Evolutionary conservation across 1,284 basidiomycete species (phyloP).

Genomic region (Coniferiporia sulphurascens): DNA sequence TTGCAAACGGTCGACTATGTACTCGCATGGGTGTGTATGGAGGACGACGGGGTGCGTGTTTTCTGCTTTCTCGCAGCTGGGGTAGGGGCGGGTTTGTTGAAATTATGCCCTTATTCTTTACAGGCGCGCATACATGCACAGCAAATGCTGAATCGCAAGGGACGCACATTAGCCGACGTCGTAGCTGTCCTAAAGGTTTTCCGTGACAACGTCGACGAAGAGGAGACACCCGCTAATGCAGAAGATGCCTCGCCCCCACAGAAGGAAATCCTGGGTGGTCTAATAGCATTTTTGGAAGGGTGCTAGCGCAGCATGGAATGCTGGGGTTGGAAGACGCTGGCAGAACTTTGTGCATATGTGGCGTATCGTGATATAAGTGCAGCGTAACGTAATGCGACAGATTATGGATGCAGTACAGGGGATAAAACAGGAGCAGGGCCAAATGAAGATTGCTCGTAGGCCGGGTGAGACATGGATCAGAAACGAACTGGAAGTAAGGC

Average conservation of each 20-base stretch:
- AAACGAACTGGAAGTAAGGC: neutral
- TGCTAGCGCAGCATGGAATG: neutral
- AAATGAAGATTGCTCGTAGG: neutral
- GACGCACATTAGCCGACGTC: constrained; percentile 60
- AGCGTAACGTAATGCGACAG: neutral
- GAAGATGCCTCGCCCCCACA: constrained; percentile 46
- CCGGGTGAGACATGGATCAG: neutral
- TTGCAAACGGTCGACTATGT: constrained; percentile 92
- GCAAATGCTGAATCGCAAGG: constrained; percentile 72
- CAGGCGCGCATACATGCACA: constrained; percentile 71
- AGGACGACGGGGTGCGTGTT: constrained; percentile 87
- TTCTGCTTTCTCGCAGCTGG: neutral
- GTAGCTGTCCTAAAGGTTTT: constrained; percentile 61
- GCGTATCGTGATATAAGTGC: neutral
- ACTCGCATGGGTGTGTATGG: constrained; percentile 94
- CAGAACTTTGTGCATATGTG: neutral
- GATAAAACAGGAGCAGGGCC: neutral
- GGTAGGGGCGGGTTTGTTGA: no score
- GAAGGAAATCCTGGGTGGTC: constrained; percentile 61
- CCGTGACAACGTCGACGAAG: constrained; percentile 66
- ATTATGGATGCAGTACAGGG: neutral
- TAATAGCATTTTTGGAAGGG: constrained; percentile 60
- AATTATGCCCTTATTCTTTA: neutral
- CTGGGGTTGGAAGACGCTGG: neutral
- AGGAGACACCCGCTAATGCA: constrained; percentile 25